Percentiles rank a stretch among this genome's conserved stretches.
These are phyloP conservation scores for Aspergillus conjunctus DNA, from an alignment of 495 filamentous ascomycete species.

Conservation along the genomic window DNA sequence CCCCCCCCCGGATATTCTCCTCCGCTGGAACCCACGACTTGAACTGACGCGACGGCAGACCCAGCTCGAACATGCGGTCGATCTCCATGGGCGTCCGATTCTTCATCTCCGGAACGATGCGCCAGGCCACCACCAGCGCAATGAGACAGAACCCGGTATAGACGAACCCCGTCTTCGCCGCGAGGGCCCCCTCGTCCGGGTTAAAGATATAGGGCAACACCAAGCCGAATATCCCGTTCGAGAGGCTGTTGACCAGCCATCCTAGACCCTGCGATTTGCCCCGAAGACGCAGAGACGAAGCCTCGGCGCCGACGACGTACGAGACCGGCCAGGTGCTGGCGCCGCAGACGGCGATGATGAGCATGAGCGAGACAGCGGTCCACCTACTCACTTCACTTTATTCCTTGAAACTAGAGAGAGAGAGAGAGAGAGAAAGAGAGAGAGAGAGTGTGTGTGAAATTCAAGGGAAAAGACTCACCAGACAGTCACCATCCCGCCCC, in stretches of 20 bases:
- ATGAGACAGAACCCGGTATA: slow-evolving; percentile 33
- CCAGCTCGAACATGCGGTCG: slow-evolving; percentile 38
- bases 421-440: neutral
- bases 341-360: slow-evolving; percentile 32
- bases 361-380: slow-evolving; percentile 32
- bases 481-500: slow-evolving; percentile 28
- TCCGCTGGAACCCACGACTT: slow-evolving; percentile 21
- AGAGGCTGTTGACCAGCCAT: slow-evolving; percentile 33
- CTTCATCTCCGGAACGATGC: slow-evolving; percentile 41
- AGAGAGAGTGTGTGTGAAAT: neutral
- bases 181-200: slow-evolving; percentile 31
- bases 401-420: too few species aligned
- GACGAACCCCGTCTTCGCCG: slow-evolving; percentile 38
- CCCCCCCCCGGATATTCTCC: neutral
- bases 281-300: slow-evolving; percentile 37
- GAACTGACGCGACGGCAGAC: slow-evolving; percentile 26
- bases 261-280: slow-evolving; percentile 40
- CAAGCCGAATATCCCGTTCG: slow-evolving; percentile 31
- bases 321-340: slow-evolving; percentile 40
- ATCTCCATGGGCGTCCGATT: slow-evolving; percentile 35
- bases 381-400: too few species aligned
- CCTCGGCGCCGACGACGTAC: slow-evolving; percentile 37
- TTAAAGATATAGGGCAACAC: slow-evolving; percentile 43
- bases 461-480: slow-evolving; percentile 26
- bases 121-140: slow-evolving; percentile 25